Percentiles rank a stretch among this genome's conserved stretches.
Evolutionary conservation across 768 basidiomycete genomes (phyloP).

Genomic region (Hericium erinaceus): DNA sequence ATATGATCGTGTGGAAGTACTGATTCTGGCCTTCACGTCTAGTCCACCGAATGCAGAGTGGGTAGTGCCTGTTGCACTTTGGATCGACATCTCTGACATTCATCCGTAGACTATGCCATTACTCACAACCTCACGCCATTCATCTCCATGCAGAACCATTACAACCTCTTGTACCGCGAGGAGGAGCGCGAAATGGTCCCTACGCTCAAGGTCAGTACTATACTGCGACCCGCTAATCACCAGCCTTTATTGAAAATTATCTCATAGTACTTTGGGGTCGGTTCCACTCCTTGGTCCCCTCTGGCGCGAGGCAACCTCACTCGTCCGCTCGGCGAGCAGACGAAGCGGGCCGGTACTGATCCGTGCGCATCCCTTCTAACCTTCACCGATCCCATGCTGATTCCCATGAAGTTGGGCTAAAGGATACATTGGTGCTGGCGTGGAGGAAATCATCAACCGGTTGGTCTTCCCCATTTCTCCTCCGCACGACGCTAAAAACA

Average conservation of each 20-base stretch:
- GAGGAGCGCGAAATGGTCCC: conserved; percentile 28
- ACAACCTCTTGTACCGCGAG: conserved; percentile 28
- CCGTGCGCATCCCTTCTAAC: neutral
- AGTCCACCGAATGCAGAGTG: conserved; percentile 5
- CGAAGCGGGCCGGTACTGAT: neutral
- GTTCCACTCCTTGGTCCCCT: conserved; percentile 3
- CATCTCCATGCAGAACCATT: conserved; percentile 33
- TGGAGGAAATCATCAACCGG: neutral
- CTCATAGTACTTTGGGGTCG: neutral
- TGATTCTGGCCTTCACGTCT: neutral
- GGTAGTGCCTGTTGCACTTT: neutral
- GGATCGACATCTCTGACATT: neutral
- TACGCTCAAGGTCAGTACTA: conserved; percentile 4
- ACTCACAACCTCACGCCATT: conserved; percentile 22
- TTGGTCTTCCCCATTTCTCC: neutral
- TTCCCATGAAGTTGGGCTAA: neutral
- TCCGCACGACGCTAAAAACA: too few species aligned
- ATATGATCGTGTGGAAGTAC: neutral
- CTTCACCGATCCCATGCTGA: neutral
- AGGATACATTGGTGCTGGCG: neutral
- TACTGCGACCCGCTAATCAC: neutral
- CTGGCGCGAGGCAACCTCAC: conserved; percentile 2
- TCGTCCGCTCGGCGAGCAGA: neutral
- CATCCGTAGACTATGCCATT: conserved; percentile 24
- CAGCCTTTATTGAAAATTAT: neutral